A percentile compares a stretch with the other conserved stretches of the same genome.
phyloP scores from a whole-genome alignment of 2,329 filamentous ascomycete species.

The Aspergillus bombycis region DNA sequence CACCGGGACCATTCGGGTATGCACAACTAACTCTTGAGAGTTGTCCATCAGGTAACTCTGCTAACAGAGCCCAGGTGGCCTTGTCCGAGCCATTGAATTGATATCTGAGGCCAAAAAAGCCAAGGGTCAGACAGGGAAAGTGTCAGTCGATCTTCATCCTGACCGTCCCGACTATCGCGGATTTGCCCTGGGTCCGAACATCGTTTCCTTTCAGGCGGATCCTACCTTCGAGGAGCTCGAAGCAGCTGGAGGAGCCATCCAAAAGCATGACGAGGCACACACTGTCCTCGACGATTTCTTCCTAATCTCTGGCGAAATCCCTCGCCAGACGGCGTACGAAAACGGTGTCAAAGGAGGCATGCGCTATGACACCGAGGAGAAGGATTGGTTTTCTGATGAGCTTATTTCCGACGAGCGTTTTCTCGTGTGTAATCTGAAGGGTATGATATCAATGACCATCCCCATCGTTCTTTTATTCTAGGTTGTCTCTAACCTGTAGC shows the following conservation, averaged over 20 bases:
- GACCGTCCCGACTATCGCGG: constrained; percentile 56
- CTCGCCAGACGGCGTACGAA: constrained; percentile 55
- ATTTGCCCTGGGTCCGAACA: constrained; percentile 43
- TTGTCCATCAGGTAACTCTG: background rate
- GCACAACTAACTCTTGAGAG: background rate
- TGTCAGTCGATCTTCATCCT: constrained; percentile 57
- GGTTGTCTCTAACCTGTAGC: background rate
- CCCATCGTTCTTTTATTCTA: background rate
- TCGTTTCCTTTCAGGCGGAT: constrained; percentile 57
- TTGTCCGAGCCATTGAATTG: constrained; percentile 53
- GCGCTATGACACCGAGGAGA: constrained; percentile 43
- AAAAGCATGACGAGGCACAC: constrained; percentile 45
- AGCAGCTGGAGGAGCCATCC: constrained; percentile 45
- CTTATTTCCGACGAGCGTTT: constrained; percentile 57
- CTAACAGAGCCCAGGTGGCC: constrained; percentile 42
- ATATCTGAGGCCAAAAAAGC: constrained; percentile 48
- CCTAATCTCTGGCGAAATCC: constrained; percentile 58
- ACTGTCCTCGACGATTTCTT: constrained; percentile 55
- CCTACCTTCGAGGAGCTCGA: constrained; percentile 55
- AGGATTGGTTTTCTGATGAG: constrained; percentile 54
- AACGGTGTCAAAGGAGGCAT: constrained; percentile 51
- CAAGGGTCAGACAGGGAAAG: constrained; percentile 21
- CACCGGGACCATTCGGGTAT: constrained; percentile 59
- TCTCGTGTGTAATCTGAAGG: constrained; percentile 57
- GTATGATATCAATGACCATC: constrained; percentile 30